These are phyloP conservation scores for Priceomyces melissophilus DNA, from an alignment of 805 yeast genomes.

Conservation along the genomic window DNA sequence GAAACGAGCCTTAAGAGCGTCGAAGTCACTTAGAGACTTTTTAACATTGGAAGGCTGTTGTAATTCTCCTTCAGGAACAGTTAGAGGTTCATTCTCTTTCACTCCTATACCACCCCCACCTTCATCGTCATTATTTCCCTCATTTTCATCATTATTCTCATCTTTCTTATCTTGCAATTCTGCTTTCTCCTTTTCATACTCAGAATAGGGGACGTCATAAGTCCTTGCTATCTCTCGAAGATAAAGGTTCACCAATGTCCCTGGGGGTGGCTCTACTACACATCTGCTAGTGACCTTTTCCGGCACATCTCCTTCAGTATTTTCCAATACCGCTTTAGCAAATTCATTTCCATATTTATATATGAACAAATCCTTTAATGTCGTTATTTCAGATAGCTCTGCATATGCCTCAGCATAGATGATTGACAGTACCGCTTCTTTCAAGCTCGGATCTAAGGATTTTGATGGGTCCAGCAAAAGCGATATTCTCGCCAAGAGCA, in stretches of 20 bases:
- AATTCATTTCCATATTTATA: slow-evolving; percentile 69
- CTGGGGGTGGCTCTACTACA: slow-evolving; percentile 62
- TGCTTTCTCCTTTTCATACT: slow-evolving; percentile 25
- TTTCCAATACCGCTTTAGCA: slow-evolving; percentile 51
- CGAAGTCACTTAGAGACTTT: slow-evolving; percentile 49
- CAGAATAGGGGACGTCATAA: slow-evolving; percentile 71
- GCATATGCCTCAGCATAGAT: slow-evolving; percentile 69
- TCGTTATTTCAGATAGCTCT: slow-evolving; percentile 68
- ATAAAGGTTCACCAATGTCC: slow-evolving; percentile 63
- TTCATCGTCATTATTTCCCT: slow-evolving; percentile 20
- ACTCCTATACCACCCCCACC: slow-evolving; percentile 29
- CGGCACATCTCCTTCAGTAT: slow-evolving; percentile 52
- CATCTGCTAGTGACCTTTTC: slow-evolving; percentile 64
- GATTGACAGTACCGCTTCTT: slow-evolving; percentile 71
- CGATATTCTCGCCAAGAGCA: slow-evolving; percentile 69
- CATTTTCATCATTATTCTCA: slow-evolving; percentile 8
- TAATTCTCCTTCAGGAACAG: slow-evolving; percentile 18
- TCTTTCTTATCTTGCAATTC: slow-evolving; percentile 16
- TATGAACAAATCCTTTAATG: slow-evolving; percentile 58
- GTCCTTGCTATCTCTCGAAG: slow-evolving; percentile 78
- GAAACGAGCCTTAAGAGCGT: slow-evolving; percentile 65
- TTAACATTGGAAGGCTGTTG: slow-evolving; percentile 15
- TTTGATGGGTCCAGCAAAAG: slow-evolving; percentile 46
- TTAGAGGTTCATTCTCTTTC: slow-evolving; percentile 15
- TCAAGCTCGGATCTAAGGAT: slow-evolving; percentile 56